phyloP scores from a whole-genome alignment of 306 rosid species.

The Cercis canadensis region DNA sequence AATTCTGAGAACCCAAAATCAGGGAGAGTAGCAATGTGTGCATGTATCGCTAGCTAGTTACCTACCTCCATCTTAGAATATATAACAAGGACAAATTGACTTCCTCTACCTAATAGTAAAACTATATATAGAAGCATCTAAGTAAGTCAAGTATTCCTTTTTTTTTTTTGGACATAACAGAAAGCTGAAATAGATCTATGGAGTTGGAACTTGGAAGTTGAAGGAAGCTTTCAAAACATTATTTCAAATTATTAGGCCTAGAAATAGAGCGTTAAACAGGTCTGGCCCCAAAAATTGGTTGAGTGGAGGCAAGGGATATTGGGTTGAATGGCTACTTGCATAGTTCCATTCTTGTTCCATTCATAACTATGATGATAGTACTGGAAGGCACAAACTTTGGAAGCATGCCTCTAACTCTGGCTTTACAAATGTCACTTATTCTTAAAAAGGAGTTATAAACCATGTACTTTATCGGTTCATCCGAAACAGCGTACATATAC shows the following conservation, averaged over 20 bases:
- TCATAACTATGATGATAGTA: constrained; percentile 18
- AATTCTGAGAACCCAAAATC: constrained; percentile 4
- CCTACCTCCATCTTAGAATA: neutral
- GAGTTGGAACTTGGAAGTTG: too few species aligned
- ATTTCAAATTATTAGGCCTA: constrained; percentile 4
- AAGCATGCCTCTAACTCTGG: neutral
- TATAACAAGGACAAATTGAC: too few species aligned
- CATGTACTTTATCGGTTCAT: neutral
- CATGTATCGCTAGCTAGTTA: neutral
- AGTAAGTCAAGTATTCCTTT: too few species aligned
- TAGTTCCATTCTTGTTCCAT: neutral
- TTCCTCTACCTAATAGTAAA: too few species aligned
- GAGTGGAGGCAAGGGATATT: neutral
- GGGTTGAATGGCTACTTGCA: neutral
- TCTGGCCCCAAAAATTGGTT: neutral
- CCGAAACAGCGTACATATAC: too few species aligned
- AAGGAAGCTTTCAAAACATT: neutral
- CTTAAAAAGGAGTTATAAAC: neutral
- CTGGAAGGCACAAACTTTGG: too few species aligned
- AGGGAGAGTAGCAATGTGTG: neutral
- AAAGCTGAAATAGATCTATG: too few species aligned
- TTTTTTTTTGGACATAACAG: too few species aligned
- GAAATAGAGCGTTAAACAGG: neutral
- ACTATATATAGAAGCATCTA: too few species aligned
- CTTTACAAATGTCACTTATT: neutral